Evolutionary conservation across 148 eudicot species (phyloP).

Genomic region (Rheum nobile): DNA sequence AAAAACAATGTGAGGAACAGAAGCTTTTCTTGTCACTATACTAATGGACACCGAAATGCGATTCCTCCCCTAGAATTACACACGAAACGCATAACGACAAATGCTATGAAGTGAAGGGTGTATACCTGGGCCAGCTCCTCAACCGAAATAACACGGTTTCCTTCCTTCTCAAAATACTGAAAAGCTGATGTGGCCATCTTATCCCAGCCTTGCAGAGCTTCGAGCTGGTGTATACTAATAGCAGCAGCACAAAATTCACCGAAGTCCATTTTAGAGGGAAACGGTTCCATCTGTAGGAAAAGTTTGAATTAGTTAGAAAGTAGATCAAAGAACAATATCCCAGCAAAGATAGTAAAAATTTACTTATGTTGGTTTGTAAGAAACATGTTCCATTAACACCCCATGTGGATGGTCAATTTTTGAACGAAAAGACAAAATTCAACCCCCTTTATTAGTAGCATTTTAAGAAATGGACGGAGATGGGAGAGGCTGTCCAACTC

Average conservation of each 20-base stretch:
- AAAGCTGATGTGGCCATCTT: constrained; percentile 55
- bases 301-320: not conserved
- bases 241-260: constrained; percentile 88
- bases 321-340: not conserved
- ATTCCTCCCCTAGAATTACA: too few species aligned
- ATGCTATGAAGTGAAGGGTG: not conserved
- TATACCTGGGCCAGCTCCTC: constrained; percentile 76
- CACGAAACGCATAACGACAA: not conserved
- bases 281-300: constrained; percentile 62
- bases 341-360: not conserved
- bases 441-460: not conserved
- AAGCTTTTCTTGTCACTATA: not conserved
- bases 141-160: constrained; percentile 51
- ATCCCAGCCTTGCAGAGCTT: constrained; percentile 91
- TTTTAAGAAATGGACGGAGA: not conserved
- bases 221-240: constrained; percentile 74
- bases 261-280: constrained; percentile 59
- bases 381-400: not conserved
- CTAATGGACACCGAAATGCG: too few species aligned
- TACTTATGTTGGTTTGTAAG: not conserved
- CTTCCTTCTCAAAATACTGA: constrained; percentile 63
- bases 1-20: not conserved
- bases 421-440: not conserved
- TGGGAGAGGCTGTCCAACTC: not conserved
- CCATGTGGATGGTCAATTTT: not conserved